Base-by-base conservation (phyloP, 768 basidiomycete genomes). In the Pholiota molesta region DNA sequence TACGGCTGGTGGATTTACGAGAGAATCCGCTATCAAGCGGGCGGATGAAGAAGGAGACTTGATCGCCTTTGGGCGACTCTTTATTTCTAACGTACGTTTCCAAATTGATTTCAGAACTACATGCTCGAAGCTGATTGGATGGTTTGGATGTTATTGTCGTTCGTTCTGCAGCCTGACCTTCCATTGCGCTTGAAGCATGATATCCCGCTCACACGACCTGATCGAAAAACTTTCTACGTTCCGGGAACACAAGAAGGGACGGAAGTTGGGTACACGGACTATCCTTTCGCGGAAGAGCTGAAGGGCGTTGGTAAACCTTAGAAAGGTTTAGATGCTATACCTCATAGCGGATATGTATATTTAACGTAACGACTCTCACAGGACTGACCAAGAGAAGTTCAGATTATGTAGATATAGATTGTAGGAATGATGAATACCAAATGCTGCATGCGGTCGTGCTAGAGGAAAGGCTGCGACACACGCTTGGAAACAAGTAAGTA, bases 1-100 rank as follows among this genome's bases (percentile, higher is more conserved):
- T 56, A 73, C 72, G 13, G 78, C 80, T 3, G 83, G 83, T 23
- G 81, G 79, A 2, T 79, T 83, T 64, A 76, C 74, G 1, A 72
- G 78, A 3, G 74, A 81, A 44, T 68, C 66, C 0, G 84, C 82
- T 0, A 56, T 82, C 2, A 64, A 69, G 23, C 65, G 64, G 0
- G 82, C 78, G 1, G 77, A 82, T 45, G 66, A 70, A 31, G 74
- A 71, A 26, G 74, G 72, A 0, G 73, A 71, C 10, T 37, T 77
- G 5, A 60, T 77, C 28, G 73, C 72, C 2, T 74, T 75, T 62
- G 76, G 75, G 1, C 57, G 73, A 39, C 51, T 58, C 5, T 77
- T 69, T 66, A 69, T 77, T 21, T 71, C 76, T 1, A 78, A 78
- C 47, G 76, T 75, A 52, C 61, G 73, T 64, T 21, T 19, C 69